These are phyloP conservation scores for Spergularia azorica DNA, from an alignment of 179 eudicot genomes.

Conservation along the genomic window DNA sequence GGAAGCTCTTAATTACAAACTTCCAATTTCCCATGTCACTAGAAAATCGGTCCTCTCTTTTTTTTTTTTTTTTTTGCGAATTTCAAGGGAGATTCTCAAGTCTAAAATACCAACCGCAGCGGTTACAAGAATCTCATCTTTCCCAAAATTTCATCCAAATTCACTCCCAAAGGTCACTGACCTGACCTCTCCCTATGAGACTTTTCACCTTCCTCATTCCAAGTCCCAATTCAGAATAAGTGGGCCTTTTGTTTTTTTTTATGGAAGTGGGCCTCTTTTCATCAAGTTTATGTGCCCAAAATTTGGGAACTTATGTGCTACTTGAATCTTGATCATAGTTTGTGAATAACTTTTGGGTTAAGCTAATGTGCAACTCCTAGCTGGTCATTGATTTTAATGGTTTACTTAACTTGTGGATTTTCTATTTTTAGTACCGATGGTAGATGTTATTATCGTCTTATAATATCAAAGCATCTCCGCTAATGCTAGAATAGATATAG, in stretches of 20 bases:
- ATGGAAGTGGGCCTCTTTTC: too few relatives aligned
- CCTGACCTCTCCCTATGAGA: not conserved
- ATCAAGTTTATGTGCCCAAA: too few relatives aligned
- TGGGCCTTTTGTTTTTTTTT: not conserved
- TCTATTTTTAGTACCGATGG: too few relatives aligned
- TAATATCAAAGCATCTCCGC: too few relatives aligned
- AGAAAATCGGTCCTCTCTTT: constrained; percentile 1
- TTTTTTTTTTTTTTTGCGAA: not conserved
- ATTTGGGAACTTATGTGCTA: too few relatives aligned
- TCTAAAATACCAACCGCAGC: constrained; percentile 18
- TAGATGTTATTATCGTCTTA: too few relatives aligned
- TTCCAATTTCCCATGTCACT: constrained; percentile 7
- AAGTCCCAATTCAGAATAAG: not conserved
- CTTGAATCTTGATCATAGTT: too few relatives aligned
- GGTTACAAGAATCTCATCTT: not conserved
- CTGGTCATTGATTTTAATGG: too few relatives aligned
- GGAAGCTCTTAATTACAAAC: not conserved
- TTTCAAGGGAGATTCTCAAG: constrained; percentile 6
- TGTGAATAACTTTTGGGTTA: too few relatives aligned
- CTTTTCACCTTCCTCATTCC: not conserved
- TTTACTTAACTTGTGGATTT: too few relatives aligned
- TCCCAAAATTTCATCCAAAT: constrained; percentile 14
- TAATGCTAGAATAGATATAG: too few relatives aligned
- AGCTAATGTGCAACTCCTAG: too few relatives aligned
- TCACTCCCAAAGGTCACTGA: constrained; percentile 6